phyloP scores from a whole-genome alignment of 768 basidiomycete species.

The Tephrocybe sp. region DNA sequence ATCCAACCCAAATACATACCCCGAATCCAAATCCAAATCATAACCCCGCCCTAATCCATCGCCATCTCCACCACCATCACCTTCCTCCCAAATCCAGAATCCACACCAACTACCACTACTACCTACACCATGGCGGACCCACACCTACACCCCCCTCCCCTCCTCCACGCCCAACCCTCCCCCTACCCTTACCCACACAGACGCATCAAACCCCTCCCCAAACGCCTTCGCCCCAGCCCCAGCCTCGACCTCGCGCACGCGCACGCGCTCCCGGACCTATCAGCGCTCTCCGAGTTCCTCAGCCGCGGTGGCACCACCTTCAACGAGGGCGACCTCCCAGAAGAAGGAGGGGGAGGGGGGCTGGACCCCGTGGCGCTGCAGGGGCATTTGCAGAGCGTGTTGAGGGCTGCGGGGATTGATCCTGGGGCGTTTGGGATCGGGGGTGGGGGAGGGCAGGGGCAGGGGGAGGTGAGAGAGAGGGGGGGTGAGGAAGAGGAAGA shows the following conservation, averaged over 20 bases:
- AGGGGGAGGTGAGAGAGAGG: constrained; percentile 2
- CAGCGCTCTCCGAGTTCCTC: too few relatives aligned
- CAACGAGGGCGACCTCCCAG: neutral
- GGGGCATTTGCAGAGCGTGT: neutral
- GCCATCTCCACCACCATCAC: neutral
- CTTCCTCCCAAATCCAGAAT: neutral
- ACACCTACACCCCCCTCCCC: neutral
- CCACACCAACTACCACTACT: neutral
- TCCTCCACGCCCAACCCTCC: neutral
- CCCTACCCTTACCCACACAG: neutral
- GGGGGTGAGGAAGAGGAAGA: constrained; percentile 11
- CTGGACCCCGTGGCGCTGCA: neutral
- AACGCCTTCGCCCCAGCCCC: constrained; percentile 56
- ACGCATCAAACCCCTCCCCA: constrained; percentile 70
- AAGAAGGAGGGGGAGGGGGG: too few relatives aligned
- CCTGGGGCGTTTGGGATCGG: neutral
- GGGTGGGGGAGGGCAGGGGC: constrained; percentile 4
- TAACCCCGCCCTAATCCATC: neutral
- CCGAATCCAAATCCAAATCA: too few relatives aligned
- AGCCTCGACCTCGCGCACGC: neutral
- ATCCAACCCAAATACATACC: constrained; percentile 2
- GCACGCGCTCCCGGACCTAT: neutral
- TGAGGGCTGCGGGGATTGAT: neutral
- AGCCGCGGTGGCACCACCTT: too few relatives aligned
- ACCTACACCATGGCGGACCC: neutral